These are phyloP conservation scores for Adansonia gregorii DNA, from an alignment of 441 rosid genomes.

Conservation along the genomic window DNA sequence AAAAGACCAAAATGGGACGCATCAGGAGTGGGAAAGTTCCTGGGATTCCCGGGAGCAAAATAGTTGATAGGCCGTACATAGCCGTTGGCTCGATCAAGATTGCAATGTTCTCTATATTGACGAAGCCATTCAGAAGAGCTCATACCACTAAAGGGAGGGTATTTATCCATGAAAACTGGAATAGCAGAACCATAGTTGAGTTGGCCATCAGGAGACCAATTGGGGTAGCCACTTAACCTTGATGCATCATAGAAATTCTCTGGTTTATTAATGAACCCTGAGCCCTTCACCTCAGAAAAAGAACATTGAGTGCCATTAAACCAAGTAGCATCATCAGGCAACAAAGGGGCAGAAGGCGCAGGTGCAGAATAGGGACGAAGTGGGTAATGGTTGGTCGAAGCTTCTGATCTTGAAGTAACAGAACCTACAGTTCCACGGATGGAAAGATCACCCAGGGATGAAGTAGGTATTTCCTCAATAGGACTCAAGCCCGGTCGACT, in stretches of 20 bases:
- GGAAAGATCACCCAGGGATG: slow-evolving; percentile 58
- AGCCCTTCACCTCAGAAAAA: slow-evolving; percentile 29
- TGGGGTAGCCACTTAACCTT: slow-evolving; percentile 40
- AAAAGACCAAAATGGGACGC: slow-evolving; percentile 48
- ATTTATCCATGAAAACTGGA: slow-evolving; percentile 45
- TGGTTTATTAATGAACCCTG: slow-evolving; percentile 33
- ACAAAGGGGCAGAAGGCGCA: slow-evolving; percentile 83
- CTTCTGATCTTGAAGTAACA: slow-evolving; percentile 32
- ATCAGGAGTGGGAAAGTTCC: slow-evolving; percentile 32
- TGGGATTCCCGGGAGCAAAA: slow-evolving; percentile 41
- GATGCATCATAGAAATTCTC: slow-evolving; percentile 37
- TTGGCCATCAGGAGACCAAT: slow-evolving; percentile 40
- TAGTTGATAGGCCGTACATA: slow-evolving; percentile 41
- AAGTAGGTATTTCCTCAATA: slow-evolving; percentile 55
- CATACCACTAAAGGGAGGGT: slow-evolving; percentile 49
- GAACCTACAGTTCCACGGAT: slow-evolving; percentile 40
- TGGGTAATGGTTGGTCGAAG: slow-evolving; percentile 31
- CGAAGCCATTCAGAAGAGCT: slow-evolving; percentile 96
- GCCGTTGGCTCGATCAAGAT: slow-evolving; percentile 43
- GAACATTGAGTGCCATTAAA: slow-evolving; percentile 35
- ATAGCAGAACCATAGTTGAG: slow-evolving; percentile 33
- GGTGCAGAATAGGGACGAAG: slow-evolving; percentile 61
- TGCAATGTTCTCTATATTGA: slow-evolving; percentile 72
- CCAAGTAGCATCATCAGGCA: slow-evolving; percentile 83
- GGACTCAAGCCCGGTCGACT: slow-evolving; percentile 50